Evolutionary conservation across 352 stramenopile genomes (phyloP), one percentile per base, ranked within the genome.

Genomic region (Phytophthora fragariae): DNA sequence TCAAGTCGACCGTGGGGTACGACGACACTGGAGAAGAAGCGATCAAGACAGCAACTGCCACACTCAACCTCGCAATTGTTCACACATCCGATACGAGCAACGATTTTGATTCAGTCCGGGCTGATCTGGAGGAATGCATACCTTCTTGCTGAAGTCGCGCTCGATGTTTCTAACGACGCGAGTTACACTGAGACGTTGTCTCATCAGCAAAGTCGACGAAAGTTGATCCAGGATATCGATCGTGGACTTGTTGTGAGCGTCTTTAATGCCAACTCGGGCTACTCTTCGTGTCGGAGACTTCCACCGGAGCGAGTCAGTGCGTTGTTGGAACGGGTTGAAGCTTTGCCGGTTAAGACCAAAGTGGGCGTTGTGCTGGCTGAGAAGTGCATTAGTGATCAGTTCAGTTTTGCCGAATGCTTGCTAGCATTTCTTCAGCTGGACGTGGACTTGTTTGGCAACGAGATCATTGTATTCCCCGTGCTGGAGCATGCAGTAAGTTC

Each of bases 121-220:
- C 49, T 91, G 33, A 66, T 93, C 31, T 93, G 84, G 84, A 82
- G 77, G 21, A 79, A 79, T 46, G 65, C 61, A 14, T 92, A 90
- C 53, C 66, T 92, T 14, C 65, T 92, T 14, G 78, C 68, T 24
- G 77, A 81, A 15, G 69, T 88, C 5, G 41, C 71, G 2, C 61
- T 85, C 1, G 61, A 79, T n/a, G 62, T 44, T 37, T 5, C 17
- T 39, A 49, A 68, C 24, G 55, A 31, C 9, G 9, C 31, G 14
- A 67, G 2, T 49, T 24, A 53, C 14, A 54, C 24, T 6, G 24
- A 58, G 11, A 33, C n/a, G 31, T 65, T 31, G 47, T 56, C 59
- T 37, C 54, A 33, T 19, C 73, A 69, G 53, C 41, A 17, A 31
- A 59, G 35, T 41, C 65, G 8, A 11, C 35, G 29, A 2, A 57